Base-by-base conservation (phyloP, 345 rosid species). In the Lepidium didymum region DNA sequence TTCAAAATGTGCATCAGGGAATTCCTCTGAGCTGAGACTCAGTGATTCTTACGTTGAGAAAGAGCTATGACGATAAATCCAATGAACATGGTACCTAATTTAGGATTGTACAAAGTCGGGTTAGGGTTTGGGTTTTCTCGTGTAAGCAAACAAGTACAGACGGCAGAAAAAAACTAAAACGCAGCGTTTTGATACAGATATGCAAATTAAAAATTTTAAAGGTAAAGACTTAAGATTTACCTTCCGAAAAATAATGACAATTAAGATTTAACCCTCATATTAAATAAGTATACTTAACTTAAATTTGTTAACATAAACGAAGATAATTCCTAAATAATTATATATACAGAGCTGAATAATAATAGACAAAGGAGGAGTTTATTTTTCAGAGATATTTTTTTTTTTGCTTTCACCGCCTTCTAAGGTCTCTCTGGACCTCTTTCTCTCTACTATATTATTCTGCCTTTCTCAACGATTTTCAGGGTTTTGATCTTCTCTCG, bases 111-210 rank as follows among this genome's bases (percentile, higher is more conserved):
- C 18, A 25, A 40, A 54, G 23, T 44, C 37, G n/a, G 40, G 56
- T 66, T 78, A 75, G 76, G 83, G 80, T 78, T 84, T 68, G 78
- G 82, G 83, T 73, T 75, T 9, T 44, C 49, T 54, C 40, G 45
- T 57, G 53, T 16, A 5, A n/a, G 34, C 37, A 36, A 56, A 23
- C 63, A 47, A 56, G 60, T 55, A 62, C 61, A 68, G 74, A 75
- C 31, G 14, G 51, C 58, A 53, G 62, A 68, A 13, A 34, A 29
- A 12, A 7, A 6, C 1, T 16, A 46, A 68, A 59, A 59, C 52
- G 60, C 60, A 16, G 15, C 43, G 74, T 69, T 59, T 62, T 29
- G 7, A n/a, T 21, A 19, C 5, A 62, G 62, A 70, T 70, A 56
- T 42, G 38, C 37, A 31, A 65, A 42, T 18, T 21, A 7, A 25